Percentiles rank a stretch among this genome's conserved stretches.
These are phyloP conservation scores for Solanum corneliomulleri DNA, from an alignment of 257 asterid genomes.

Conservation along the genomic window DNA sequence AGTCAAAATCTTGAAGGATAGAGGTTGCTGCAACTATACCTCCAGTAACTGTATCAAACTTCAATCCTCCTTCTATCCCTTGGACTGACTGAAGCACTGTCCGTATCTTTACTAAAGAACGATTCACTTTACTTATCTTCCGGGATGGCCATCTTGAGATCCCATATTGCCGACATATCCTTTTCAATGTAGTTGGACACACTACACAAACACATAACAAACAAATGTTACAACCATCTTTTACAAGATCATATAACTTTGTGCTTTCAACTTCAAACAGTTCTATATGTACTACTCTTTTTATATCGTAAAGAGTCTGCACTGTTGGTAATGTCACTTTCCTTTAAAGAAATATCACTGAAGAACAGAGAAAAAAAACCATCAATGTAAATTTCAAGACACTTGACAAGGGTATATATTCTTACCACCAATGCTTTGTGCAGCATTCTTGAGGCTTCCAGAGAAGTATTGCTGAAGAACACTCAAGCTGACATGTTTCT, in stretches of 20 bases:
- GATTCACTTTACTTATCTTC: slow-evolving; percentile 75
- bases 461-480: slow-evolving; percentile 80
- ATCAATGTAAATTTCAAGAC: too few species aligned
- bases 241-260: neutral
- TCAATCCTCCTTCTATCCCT: slow-evolving; percentile 67
- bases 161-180: slow-evolving; percentile 84
- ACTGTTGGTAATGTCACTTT: neutral
- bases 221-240: neutral
- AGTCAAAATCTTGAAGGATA: slow-evolving; percentile 23
- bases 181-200: slow-evolving; percentile 86
- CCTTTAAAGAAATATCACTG: neutral
- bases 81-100: slow-evolving; percentile 73
- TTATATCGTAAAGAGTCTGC: neutral
- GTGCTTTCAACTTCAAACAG: neutral
- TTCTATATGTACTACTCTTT: neutral
- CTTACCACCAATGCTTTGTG: slow-evolving; percentile 95
- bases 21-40: slow-evolving; percentile 40
- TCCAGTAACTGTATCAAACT: slow-evolving; percentile 48
- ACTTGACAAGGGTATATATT: neutral
- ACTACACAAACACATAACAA: slow-evolving; percentile 28
- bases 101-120: slow-evolving; percentile 66
- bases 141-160: slow-evolving; percentile 94
- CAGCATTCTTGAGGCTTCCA: slow-evolving; percentile 94
- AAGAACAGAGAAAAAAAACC: neutral
- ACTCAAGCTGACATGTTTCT: slow-evolving; percentile 75